These are phyloP conservation scores for Talaromyces rugulosus DNA, from an alignment of 2,329 filamentous ascomycete genomes.

Conservation along the genomic window DNA sequence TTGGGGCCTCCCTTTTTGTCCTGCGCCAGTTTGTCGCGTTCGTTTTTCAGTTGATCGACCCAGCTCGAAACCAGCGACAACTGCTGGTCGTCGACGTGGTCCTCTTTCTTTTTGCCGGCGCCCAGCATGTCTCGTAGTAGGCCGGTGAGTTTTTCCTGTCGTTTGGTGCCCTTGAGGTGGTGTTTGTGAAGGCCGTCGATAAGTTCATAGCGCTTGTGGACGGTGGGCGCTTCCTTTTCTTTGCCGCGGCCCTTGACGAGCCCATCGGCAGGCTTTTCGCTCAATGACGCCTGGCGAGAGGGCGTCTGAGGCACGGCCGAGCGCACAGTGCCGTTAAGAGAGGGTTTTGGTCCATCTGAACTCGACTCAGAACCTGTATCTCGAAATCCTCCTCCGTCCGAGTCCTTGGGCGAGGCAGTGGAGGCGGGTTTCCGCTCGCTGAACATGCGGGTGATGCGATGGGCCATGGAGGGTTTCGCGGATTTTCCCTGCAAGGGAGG, in stretches of 20 bases:
- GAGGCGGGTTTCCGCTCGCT: conserved; percentile 34
- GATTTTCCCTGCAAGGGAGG: conserved; percentile 28
- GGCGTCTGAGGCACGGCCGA: conserved; percentile 23
- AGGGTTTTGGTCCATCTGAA: conserved; percentile 30
- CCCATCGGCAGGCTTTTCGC: conserved; percentile 19
- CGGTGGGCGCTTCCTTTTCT: conserved; percentile 28
- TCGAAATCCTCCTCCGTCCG: conserved; percentile 19
- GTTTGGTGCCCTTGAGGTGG: conserved; percentile 79
- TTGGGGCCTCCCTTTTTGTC: conserved; percentile 76
- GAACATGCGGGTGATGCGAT: conserved; percentile 45
- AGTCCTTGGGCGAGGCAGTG: conserved; percentile 12
- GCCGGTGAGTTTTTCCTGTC: conserved; percentile 91
- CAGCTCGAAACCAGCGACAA: conserved; percentile 91
- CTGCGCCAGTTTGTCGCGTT: conserved; percentile 69
- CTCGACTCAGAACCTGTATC: conserved; percentile 35
- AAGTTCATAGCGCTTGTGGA: conserved; percentile 52
- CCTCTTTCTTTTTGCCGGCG: conserved; percentile 74
- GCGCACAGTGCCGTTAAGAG: conserved; percentile 28
- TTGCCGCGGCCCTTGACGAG: conserved; percentile 27
- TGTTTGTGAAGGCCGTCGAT: conserved; percentile 76
- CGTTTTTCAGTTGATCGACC: conserved; percentile 88
- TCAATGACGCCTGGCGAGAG: conserved; percentile 32
- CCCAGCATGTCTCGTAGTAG: conserved; percentile 81
- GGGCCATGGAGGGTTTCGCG: conserved; percentile 40
- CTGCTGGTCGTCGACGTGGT: conserved; percentile 60